These are phyloP conservation scores for Symbiodinium pilosum DNA, from an alignment of 73 alveolate species.

Conservation along the genomic window DNA sequence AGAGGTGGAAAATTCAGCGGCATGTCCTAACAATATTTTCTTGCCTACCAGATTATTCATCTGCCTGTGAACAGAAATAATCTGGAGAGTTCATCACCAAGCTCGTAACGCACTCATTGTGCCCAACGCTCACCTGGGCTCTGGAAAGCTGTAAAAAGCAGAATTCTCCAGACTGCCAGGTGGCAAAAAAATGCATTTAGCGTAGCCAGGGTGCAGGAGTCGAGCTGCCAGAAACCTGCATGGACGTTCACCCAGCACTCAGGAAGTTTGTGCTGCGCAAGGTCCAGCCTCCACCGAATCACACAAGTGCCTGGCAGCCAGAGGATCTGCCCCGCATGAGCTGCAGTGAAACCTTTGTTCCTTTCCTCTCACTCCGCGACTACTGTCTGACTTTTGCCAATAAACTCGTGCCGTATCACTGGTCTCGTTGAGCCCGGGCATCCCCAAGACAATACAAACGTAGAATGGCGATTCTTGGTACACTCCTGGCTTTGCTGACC, in stretches of 20 bases:
- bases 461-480: no score
- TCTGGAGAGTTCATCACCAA: slow-evolving; percentile 89
- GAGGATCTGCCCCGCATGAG: no score
- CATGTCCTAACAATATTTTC: no score
- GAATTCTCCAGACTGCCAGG: not conserved
- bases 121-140: slow-evolving; percentile 73
- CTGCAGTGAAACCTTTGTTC: no score
- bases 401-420: no score
- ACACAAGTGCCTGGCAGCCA: not conserved
- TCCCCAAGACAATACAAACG: no score
- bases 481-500: no score
- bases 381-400: no score
- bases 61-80: slow-evolving; percentile 46
- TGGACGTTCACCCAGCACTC: not conserved
- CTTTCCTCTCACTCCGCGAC: no score
- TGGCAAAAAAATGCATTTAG: not conserved
- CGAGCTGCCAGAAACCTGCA: not conserved
- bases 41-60: slow-evolving; percentile 8
- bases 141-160: no score
- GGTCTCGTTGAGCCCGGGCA: no score
- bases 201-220: not conserved
- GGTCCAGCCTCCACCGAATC: not conserved
- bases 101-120: slow-evolving; percentile 71
- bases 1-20: not conserved
- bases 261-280: not conserved